A percentile compares a stretch with the other conserved stretches of the same genome.
Conservation (phyloP, 164 flowering plant genomes). For the Tetrastigma voinierianum region DNA sequence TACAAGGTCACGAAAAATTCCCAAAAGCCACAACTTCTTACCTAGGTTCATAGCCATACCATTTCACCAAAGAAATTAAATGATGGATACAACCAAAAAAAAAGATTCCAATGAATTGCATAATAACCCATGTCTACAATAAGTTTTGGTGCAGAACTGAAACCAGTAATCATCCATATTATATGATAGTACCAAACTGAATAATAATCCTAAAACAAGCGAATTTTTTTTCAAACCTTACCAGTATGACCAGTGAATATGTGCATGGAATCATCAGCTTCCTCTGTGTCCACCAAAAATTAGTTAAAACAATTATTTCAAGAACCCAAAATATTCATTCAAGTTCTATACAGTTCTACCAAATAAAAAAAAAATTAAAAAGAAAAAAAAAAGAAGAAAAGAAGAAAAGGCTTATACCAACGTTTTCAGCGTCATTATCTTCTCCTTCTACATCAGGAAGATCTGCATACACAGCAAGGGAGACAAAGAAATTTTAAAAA, state of each 20-base stretch:
- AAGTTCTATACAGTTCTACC: background rate
- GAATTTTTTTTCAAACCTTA: conserved; percentile 16
- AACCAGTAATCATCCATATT: too few species aligned
- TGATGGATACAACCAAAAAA: too few species aligned
- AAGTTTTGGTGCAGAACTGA: too few species aligned
- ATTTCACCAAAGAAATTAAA: too few species aligned
- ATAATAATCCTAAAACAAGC: too few species aligned
- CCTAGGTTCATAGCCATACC: too few species aligned
- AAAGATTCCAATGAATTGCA: too few species aligned
- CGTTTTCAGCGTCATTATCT: conserved; percentile 32
- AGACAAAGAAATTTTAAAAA: background rate
- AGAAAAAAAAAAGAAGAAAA: background rate
- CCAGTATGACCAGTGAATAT: conserved; percentile 86
- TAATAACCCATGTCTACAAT: too few species aligned
- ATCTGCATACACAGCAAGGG: conserved; percentile 31
- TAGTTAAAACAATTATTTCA: background rate
- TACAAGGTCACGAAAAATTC: too few species aligned
- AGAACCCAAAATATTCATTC: background rate
- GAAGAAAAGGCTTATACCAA: conserved; percentile 19
- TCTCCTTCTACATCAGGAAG: conserved; percentile 79
- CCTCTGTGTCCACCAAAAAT: conserved; percentile 39
- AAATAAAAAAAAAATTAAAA: background rate
- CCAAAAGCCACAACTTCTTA: too few species aligned
- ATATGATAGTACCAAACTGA: too few species aligned
- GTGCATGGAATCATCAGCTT: conserved; percentile 79